phyloP scores from a whole-genome alignment of 2,329 filamentous ascomycete species.

The Biscogniauxia sp. region DNA sequence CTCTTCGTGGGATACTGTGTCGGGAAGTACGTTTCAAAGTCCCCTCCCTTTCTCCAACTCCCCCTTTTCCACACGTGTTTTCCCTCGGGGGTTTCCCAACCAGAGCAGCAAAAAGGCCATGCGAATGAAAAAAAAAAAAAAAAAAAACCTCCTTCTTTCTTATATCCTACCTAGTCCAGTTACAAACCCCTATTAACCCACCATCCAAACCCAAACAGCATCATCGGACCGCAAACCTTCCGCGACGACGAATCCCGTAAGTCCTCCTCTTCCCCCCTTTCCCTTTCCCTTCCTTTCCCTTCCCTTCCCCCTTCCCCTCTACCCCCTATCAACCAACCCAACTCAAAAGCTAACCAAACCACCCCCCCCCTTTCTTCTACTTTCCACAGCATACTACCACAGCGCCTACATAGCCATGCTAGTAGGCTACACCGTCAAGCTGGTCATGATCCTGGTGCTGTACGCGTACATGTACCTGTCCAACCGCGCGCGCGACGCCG shows the following conservation, averaged over 20 bases:
- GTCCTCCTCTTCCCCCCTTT: conserved; percentile 2
- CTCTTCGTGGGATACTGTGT: conserved; percentile 33
- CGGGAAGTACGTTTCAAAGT: conserved; percentile 25
- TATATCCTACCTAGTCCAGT: too few species aligned
- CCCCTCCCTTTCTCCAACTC: too few species aligned
- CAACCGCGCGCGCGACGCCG: conserved; percentile 31
- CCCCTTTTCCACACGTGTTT: too few species aligned
- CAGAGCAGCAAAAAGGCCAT: too few species aligned
- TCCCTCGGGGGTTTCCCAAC: too few species aligned
- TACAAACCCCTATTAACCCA: too few species aligned
- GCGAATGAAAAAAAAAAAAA: too few species aligned
- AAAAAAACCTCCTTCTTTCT: background rate
- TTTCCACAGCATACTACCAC: conserved; percentile 28
- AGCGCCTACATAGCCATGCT: conserved; percentile 35
- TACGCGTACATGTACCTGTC: conserved; percentile 31
- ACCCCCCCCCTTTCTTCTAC: too few species aligned
- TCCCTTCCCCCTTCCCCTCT: too few species aligned
- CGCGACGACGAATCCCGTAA: conserved; percentile 24
- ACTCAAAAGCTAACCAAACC: too few species aligned
- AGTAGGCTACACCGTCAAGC: conserved; percentile 30
- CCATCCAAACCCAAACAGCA: conserved; percentile 17
- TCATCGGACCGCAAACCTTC: conserved; percentile 34
- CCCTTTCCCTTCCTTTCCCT: background rate
- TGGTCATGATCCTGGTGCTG: conserved; percentile 25
- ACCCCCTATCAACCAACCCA: too few species aligned